Percentiles rank a stretch among this genome's conserved stretches.
phyloP scores from a whole-genome alignment of 2,329 filamentous ascomycete genomes.

The Cercospora sp. region DNA sequence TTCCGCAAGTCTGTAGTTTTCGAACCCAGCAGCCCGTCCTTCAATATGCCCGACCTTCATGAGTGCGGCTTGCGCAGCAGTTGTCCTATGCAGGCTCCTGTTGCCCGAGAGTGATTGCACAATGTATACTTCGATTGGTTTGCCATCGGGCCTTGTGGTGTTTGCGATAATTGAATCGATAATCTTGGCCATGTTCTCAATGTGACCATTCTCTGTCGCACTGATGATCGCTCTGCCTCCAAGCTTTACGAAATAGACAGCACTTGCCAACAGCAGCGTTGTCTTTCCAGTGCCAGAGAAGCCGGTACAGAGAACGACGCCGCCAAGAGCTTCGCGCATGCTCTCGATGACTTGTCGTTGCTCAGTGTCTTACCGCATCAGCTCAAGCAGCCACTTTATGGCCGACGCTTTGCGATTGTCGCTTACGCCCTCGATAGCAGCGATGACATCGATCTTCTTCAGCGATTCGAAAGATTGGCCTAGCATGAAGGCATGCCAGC shows the following conservation, averaged over 20 bases:
- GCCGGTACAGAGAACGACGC: neutral
- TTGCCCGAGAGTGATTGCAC: neutral
- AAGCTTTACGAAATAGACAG: conserved; percentile 1
- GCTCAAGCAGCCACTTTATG: neutral
- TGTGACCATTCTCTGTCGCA: neutral
- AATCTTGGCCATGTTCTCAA: neutral
- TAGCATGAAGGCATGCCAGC: neutral
- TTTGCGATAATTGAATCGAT: neutral
- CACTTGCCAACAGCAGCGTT: neutral
- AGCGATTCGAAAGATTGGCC: neutral
- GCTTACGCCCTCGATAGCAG: too few relatives aligned
- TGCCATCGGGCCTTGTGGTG: neutral
- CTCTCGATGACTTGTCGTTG: conserved; percentile 7
- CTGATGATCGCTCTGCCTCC: neutral
- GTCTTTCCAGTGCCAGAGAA: conserved; percentile 8
- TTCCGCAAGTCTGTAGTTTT: neutral
- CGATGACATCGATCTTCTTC: neutral
- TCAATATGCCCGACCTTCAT: neutral
- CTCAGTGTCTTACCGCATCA: neutral
- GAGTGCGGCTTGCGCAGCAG: neutral
- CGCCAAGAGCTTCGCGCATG: neutral
- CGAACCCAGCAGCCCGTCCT: neutral
- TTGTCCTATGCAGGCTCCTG: neutral
- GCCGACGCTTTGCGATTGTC: neutral
- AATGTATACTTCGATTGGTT: neutral